A percentile compares a stretch with the other conserved stretches of the same genome.
These are phyloP conservation scores for Nemania serpens DNA, from an alignment of 2,329 filamentous ascomycete species.

Conservation along the genomic window DNA sequence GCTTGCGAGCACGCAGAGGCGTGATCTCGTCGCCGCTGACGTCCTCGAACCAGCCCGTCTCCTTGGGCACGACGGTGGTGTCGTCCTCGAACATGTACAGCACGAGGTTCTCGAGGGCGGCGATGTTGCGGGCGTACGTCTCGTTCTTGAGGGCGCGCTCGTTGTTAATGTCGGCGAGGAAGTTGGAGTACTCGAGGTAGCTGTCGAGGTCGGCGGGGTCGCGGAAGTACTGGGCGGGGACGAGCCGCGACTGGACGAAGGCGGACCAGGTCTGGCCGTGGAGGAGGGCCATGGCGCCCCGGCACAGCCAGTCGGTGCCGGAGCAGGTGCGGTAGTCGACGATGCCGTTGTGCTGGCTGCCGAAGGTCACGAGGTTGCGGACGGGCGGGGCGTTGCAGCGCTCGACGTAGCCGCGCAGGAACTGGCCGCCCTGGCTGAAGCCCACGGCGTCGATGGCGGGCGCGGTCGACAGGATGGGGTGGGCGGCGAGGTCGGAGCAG, in stretches of 20 bases:
- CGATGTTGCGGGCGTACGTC: constrained; percentile 73
- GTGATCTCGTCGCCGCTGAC: constrained; percentile 73
- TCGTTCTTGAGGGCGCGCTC: constrained; percentile 77
- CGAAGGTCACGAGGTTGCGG: constrained; percentile 82
- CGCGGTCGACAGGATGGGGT: constrained; percentile 80
- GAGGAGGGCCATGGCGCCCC: constrained; percentile 76
- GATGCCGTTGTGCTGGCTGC: constrained; percentile 92
- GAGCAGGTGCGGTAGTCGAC: constrained; percentile 77
- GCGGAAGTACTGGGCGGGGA: constrained; percentile 95
- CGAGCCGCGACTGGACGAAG: constrained; percentile 77
- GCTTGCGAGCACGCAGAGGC: constrained; percentile 66
- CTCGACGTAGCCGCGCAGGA: constrained; percentile 89
- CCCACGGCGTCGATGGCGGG: constrained; percentile 88
- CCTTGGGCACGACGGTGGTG: constrained; percentile 83
- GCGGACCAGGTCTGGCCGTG: constrained; percentile 78
- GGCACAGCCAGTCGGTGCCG: constrained; percentile 77
- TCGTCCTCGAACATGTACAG: constrained; percentile 93
- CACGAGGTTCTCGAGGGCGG: constrained; percentile 73
- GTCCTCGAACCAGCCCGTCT: constrained; percentile 89
- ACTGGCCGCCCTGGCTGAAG: constrained; percentile 95
- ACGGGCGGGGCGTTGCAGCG: constrained; percentile 80
- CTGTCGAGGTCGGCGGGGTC: constrained; percentile 67
- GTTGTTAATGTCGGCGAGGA: constrained; percentile 95
- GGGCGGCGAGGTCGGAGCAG: constrained; percentile 74
- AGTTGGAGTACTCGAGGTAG: constrained; percentile 83